A percentile compares a stretch with the other conserved stretches of the same genome.
Conservation (phyloP, 208 protist species). For the Trypanosoma avium region DNA sequence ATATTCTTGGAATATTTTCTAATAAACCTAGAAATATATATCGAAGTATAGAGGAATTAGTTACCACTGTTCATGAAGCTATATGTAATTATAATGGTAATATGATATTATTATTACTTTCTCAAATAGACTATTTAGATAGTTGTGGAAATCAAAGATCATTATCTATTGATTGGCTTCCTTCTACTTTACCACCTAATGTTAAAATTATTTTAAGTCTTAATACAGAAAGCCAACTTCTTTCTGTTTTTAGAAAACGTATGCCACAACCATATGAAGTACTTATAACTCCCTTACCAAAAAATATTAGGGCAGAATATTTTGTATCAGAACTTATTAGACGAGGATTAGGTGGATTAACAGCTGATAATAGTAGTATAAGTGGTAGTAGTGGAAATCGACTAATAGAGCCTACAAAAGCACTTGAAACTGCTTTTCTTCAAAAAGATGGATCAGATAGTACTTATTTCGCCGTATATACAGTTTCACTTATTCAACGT, state of each 20-base stretch:
- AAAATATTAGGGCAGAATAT: slow-evolving; percentile 41
- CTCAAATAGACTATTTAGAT: slow-evolving; percentile 60
- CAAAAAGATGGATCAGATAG: slow-evolving; percentile 61
- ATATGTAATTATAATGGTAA: slow-evolving; percentile 56
- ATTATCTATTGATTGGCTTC: slow-evolving; percentile 67
- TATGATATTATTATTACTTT: slow-evolving; percentile 53
- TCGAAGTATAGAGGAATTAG: slow-evolving; percentile 43
- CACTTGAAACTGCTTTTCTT: slow-evolving; percentile 66
- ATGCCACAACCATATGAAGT: slow-evolving; percentile 81
- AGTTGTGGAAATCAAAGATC: slow-evolving; percentile 41
- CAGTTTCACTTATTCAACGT: slow-evolving; percentile 49
- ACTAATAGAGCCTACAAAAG: slow-evolving; percentile 24
- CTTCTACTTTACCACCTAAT: slow-evolving; percentile 47
- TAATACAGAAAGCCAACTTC: slow-evolving; percentile 65
- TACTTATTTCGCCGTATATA: slow-evolving; percentile 53
- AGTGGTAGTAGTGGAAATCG: neutral
- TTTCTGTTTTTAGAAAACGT: slow-evolving; percentile 63
- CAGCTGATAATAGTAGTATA: slow-evolving; percentile 14
- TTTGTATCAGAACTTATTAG: slow-evolving; percentile 35
- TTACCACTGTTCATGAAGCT: slow-evolving; percentile 38
- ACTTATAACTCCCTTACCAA: slow-evolving; percentile 58
- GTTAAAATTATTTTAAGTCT: slow-evolving; percentile 65
- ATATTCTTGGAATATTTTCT: slow-evolving; percentile 50
- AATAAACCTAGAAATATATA: slow-evolving; percentile 24
- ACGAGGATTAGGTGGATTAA: slow-evolving; percentile 29